These are phyloP conservation scores for Aspergillus jensenii DNA, from an alignment of 2,329 filamentous ascomycete species.

Conservation along the genomic window DNA sequence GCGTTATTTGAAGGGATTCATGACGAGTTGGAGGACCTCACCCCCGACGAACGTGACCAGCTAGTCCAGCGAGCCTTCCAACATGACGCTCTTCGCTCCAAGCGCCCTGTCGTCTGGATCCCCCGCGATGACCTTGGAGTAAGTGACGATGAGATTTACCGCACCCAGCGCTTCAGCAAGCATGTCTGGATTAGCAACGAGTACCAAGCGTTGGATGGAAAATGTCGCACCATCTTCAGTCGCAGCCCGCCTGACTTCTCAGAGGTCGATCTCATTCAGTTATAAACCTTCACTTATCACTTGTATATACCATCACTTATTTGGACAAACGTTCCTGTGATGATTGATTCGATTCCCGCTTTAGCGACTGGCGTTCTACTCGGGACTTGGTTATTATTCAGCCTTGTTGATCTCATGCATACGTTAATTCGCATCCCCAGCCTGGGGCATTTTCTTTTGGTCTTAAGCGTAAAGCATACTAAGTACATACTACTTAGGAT, in stretches of 20 bases:
- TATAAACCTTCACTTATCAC: constrained; percentile 50
- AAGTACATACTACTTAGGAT: constrained; percentile 3
- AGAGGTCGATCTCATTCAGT: constrained; percentile 79
- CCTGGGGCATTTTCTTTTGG: neutral
- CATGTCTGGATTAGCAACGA: constrained; percentile 92
- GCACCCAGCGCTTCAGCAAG: constrained; percentile 73
- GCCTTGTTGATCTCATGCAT: neutral
- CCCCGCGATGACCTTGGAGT: constrained; percentile 87
- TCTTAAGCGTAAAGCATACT: neutral
- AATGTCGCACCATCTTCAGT: constrained; percentile 78
- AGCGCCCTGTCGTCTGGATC: constrained; percentile 89
- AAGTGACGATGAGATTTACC: constrained; percentile 83
- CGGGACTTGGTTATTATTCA: neutral
- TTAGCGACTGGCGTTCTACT: constrained; percentile 7
- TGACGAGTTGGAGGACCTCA: constrained; percentile 92
- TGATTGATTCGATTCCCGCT: neutral
- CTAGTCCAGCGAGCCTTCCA: constrained; percentile 87
- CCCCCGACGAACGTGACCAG: constrained; percentile 81
- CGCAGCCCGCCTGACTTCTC: constrained; percentile 86
- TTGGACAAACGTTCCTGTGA: constrained; percentile 1
- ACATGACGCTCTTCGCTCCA: constrained; percentile 81
- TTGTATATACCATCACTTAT: neutral
- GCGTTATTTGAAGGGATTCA: constrained; percentile 83
- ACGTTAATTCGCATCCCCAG: neutral
- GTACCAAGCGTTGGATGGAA: constrained; percentile 82